Conservation (phyloP, 148 eudicot genomes). For the Spergularia bocconei region DNA sequence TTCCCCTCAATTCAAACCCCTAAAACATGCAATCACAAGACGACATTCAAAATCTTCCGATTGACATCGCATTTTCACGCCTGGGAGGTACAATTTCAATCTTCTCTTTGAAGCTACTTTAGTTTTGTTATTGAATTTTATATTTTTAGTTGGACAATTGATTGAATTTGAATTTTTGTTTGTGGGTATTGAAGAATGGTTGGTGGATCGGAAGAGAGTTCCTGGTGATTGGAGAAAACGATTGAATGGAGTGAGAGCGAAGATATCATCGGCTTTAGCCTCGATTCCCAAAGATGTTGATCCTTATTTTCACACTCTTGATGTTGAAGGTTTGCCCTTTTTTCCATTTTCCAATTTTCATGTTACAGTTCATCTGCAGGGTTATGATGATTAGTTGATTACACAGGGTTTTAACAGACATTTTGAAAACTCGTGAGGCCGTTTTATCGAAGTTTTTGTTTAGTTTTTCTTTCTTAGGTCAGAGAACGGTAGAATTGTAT, state of each 20-base stretch:
- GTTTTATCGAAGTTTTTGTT: background rate
- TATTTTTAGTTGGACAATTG: background rate
- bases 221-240: constrained; percentile 84
- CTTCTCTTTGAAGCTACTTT: background rate
- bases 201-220: constrained; percentile 94
- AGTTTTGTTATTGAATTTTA: background rate
- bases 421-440: background rate
- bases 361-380: background rate
- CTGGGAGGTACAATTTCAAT: constrained; percentile 54
- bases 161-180: constrained; percentile 13
- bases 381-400: background rate
- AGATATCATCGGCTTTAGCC: constrained; percentile 60
- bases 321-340: constrained; percentile 55
- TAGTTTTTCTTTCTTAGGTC: too few relatives aligned
- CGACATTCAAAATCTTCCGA: constrained; percentile 78
- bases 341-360: background rate
- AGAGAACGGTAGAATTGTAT: background rate
- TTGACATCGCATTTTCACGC: constrained; percentile 86
- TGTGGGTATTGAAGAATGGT: constrained; percentile 65
- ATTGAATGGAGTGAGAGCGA: constrained; percentile 59
- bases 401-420: background rate
- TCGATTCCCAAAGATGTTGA: constrained; percentile 72
- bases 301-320: constrained; percentile 81
- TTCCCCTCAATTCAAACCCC: background rate
- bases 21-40: constrained; percentile 32